Evolutionary conservation across 2,329 filamentous ascomycete species (phyloP).

Genomic region (Paraconiothyrium brasiliense): DNA sequence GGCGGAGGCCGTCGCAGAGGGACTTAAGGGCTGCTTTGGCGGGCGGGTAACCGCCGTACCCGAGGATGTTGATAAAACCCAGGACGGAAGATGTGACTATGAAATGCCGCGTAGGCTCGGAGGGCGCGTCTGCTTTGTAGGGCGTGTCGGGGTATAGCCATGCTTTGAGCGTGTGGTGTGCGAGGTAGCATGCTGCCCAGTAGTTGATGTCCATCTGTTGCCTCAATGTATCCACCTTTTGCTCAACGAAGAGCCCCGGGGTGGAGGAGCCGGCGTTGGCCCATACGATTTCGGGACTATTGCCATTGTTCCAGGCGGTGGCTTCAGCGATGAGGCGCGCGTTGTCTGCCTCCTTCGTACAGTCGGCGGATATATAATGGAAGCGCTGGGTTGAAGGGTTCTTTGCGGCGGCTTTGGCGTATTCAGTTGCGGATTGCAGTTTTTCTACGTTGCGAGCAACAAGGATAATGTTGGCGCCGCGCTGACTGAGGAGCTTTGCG

Average conservation of each 20-base stretch:
- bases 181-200: conserved; percentile 85
- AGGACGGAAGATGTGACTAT: conserved; percentile 85
- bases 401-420: conserved; percentile 74
- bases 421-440: conserved; percentile 73
- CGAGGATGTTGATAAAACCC: conserved; percentile 79
- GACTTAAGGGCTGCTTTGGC: conserved; percentile 86
- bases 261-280: conserved; percentile 80
- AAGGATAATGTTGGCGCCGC: conserved; percentile 87
- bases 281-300: conserved; percentile 86
- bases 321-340: conserved; percentile 74
- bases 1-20: conserved; percentile 82
- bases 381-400: conserved; percentile 77
- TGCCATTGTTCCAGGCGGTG: conserved; percentile 78
- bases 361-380: conserved; percentile 83
- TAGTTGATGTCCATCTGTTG: conserved; percentile 93
- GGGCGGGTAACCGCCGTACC: conserved; percentile 85
- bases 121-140: conserved; percentile 37
- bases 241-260: conserved; percentile 81
- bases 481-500: conserved; percentile 77
- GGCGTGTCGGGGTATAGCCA: conserved; percentile 69
- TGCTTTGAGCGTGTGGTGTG: conserved; percentile 77
- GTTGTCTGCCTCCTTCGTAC: conserved; percentile 76
- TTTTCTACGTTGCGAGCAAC: conserved; percentile 81
- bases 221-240: conserved; percentile 71
- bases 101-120: conserved; percentile 72